Base-by-base conservation (phyloP, 116 monocot genomes). In the Posidonia oceanica region DNA sequence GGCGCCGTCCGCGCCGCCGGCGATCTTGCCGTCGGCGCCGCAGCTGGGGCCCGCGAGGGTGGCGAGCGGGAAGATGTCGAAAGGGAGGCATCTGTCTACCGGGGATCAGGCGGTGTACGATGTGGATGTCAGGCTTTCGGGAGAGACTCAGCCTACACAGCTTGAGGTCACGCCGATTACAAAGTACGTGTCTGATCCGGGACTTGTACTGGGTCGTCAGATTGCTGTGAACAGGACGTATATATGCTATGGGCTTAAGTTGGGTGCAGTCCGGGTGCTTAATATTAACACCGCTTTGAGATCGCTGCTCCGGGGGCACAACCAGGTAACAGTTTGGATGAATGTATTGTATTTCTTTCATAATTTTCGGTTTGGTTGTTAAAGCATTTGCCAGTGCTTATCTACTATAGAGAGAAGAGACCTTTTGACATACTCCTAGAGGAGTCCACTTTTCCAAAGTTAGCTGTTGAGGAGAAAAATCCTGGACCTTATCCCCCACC, bases 91-190 rank as follows among this genome's bases (percentile, higher is more conserved):
- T 38, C 67, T 94, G 4, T 69, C 77, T 5, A 53, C 29, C 10
- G 87, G 90, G 15, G 85, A 87, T 7, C 73, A 83, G 48, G 80
- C 72, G 44, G 81, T 87, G 39, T 77, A 90, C 54, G 90, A 94
- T 53, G 90, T 94, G 2, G 90, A 94, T 38, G 74, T 69, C 63
- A 85, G 81, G 66, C 55, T 85, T 64, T 74, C 85, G 4, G 89
- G 84, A 69, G 85, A 87, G 70, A 18, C 78, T 3, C 84, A 80
- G 60, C 85, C 89, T 2, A 89, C 94, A 37, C 94, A 94, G 80
- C 90, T 94, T 8, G 94, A 94, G 73, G 90, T 94, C 11, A 83
- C 90, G 48, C 94, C 94, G 40, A 94, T 90, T 62, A 94, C 94
- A 10, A 94, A 94, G 82, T 94, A 94, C 54, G 62, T 64, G 5